These are phyloP conservation scores for Metschnikowia arizonensis DNA, from an alignment of 805 yeast species.

Conservation along the genomic window DNA sequence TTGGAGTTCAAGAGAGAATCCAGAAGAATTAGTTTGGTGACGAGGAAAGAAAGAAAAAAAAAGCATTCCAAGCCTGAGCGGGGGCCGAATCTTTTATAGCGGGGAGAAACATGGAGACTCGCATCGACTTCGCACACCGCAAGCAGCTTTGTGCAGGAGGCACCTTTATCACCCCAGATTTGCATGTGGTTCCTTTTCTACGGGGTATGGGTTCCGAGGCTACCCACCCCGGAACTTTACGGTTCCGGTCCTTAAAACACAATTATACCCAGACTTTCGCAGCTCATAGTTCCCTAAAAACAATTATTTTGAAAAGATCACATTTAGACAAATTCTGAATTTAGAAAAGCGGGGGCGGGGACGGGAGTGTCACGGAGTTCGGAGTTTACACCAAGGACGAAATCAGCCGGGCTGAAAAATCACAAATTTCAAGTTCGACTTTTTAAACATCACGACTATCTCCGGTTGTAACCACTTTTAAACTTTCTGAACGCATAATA, in stretches of 20 bases:
- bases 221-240: neutral
- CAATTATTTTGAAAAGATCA: neutral
- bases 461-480: too few species aligned
- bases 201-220: slow-evolving; percentile 5
- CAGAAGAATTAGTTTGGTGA: neutral
- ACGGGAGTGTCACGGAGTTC: slow-evolving; percentile 2
- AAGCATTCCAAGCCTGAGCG: neutral
- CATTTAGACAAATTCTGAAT: neutral
- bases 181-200: slow-evolving; percentile 15
- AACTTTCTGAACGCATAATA: too few species aligned
- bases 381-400: neutral
- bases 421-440: too few species aligned
- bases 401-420: too few species aligned
- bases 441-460: too few species aligned
- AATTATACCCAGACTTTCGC: neutral
- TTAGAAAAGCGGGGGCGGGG: slow-evolving; percentile 4
- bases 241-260: neutral
- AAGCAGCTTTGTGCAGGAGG: slow-evolving; percentile 2
- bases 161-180: slow-evolving; percentile 13
- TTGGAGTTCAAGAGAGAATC: neutral
- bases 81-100: slow-evolving; percentile 9
- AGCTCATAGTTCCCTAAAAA: neutral
- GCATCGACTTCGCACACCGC: neutral
- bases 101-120: slow-evolving; percentile 9
- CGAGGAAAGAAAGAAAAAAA: slow-evolving; percentile 3